Evolutionary conservation across 73 alveolate species (phyloP).

Genomic region (Tetrahymena thermophila): DNA sequence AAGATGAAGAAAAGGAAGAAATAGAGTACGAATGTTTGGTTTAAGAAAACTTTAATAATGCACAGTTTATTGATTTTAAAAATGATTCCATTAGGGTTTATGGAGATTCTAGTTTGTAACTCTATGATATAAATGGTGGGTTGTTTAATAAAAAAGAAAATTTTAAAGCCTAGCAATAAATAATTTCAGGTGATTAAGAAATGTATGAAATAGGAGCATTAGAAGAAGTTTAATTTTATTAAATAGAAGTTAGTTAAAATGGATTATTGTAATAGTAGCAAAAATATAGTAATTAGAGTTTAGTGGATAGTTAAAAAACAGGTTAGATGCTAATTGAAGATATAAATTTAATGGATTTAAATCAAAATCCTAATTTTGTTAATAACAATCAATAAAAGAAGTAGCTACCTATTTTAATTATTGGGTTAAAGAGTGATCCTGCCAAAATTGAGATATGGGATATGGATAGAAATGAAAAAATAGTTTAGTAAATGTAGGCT

Average conservation of each 20-base stretch:
- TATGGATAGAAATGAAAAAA: neutral
- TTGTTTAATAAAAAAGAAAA: neutral
- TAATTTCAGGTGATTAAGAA: neutral
- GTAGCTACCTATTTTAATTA: neutral
- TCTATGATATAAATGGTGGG: neutral
- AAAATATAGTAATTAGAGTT: neutral
- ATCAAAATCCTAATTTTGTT: neutral
- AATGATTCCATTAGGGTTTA: neutral
- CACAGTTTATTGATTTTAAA: neutral
- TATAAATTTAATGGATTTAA: neutral
- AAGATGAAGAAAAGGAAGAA: neutral
- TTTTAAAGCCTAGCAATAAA: neutral
- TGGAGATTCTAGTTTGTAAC: neutral
- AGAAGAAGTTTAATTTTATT: neutral
- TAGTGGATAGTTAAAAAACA: neutral
- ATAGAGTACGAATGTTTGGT: neutral
- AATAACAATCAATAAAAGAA: neutral
- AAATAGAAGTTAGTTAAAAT: neutral
- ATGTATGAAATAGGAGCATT: neutral
- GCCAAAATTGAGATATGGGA: neutral
- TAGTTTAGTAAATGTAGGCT: neutral
- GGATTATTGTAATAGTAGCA: neutral
- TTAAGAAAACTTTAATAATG: neutral
- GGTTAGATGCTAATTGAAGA: neutral
- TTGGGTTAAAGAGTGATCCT: neutral